Evolutionary conservation across 2,329 filamentous ascomycete species (phyloP).

Genomic region (Cercospora nicotianae): DNA sequence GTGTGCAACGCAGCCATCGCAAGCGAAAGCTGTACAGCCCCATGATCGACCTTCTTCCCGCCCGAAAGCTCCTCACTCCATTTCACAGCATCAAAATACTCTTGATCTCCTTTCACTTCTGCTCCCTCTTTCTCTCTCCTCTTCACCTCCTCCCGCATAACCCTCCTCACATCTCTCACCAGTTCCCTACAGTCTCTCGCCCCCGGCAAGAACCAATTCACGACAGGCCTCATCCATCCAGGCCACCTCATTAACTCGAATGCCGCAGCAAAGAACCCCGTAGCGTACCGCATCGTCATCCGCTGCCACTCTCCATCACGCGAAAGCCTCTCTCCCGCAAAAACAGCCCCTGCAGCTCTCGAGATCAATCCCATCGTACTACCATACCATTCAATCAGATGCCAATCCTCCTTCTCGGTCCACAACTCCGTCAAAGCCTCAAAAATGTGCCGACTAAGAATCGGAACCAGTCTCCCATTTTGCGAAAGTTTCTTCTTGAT

Average conservation of each 20-base stretch:
- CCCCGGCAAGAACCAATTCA: conserved; percentile 40
- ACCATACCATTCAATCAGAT: conserved; percentile 36
- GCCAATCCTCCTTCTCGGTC: conserved; percentile 25
- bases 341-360: conserved; percentile 44
- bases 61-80: conserved; percentile 32
- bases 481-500: conserved; percentile 24
- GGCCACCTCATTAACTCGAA: conserved; percentile 41
- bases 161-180: conserved; percentile 35
- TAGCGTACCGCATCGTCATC: conserved; percentile 40
- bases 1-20: conserved; percentile 26
- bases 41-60: conserved; percentile 10
- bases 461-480: conserved; percentile 18
- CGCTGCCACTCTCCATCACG: conserved; percentile 45
- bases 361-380: conserved; percentile 31
- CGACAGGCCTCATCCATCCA: conserved; percentile 37
- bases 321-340: conserved; percentile 42
- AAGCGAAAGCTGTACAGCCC: conserved; percentile 19
- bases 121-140: conserved; percentile 18
- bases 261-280: conserved; percentile 39
- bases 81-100: conserved; percentile 31
- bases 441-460: conserved; percentile 12
- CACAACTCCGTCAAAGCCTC: conserved; percentile 15
- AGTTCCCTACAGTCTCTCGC: conserved; percentile 39
- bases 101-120: conserved; percentile 7
- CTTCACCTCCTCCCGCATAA: conserved; percentile 40